Evolutionary conservation across 345 rosid species (phyloP), one percentile per base, ranked within the genome.

Genomic region (Noccaea caerulescens): DNA sequence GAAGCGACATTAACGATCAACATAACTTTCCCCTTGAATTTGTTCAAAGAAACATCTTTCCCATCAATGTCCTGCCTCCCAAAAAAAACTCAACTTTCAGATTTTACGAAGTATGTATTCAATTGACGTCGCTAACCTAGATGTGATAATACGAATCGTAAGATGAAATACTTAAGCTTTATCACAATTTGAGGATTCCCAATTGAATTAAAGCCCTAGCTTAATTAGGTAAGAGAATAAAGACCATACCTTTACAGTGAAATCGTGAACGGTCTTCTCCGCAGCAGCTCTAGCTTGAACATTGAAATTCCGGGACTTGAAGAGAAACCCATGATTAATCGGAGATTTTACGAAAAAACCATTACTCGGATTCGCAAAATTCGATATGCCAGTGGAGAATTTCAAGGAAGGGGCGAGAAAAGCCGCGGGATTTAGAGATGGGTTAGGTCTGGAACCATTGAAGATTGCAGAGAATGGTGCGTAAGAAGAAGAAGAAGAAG

Each of bases 1-100:
- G 99, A 94, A 81, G 99, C 99, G 34, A 94, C 99, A 67, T 94
- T 94, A 45, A 91, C 96, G 11, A 94, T 86, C 84, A 94, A 78
- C 57, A 94, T 84, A 77, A 71, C 88, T 75, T 89, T 91, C 53
- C 96, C 96, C 82, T 91, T 94, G 57, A 86, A 94, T 33, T 81
- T 83, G 78, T 81, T 81, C 72, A 91, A 85, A 72, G 95, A 58
- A 63, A 88, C 93, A 76, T 94, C 90, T 16, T 85, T 88, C 54
- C 86, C 91, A 76, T 85, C 93, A 60, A 91, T 87, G 79, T 94
- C 99, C 99, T 94, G 82, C 71, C 70, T 63, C 78, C 51, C 63
- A 10, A 41, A 30, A 8, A 32, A 8, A 4, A 33, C 4, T 10
- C 58, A 14, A 38, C n/a, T 57, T 63, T 42, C 41, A 69, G 18